Percentiles rank a stretch among this genome's conserved stretches.
Evolutionary conservation across 768 basidiomycete genomes (phyloP).

Genomic region (Suillus occidentalis): DNA sequence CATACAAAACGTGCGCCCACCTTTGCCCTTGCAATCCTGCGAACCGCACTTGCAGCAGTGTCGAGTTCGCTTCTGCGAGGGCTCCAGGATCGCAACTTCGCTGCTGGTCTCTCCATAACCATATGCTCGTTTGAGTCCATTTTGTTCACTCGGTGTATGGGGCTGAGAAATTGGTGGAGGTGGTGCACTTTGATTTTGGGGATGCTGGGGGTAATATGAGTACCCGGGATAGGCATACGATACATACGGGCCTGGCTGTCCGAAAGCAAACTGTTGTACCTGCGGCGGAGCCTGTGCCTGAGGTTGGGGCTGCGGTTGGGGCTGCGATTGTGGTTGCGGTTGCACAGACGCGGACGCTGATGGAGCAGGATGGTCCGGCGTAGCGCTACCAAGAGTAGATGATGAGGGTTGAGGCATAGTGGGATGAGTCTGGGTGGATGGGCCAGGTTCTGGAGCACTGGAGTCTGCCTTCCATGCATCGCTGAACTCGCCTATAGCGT

Average conservation of each 20-base stretch:
- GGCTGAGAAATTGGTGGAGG: slow-evolving; percentile 18
- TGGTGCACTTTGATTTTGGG: slow-evolving; percentile 22
- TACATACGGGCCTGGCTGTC: slow-evolving; percentile 33
- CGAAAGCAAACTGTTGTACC: slow-evolving; percentile 25
- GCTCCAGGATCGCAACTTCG: slow-evolving; percentile 34
- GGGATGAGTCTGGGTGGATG: slow-evolving; percentile 19
- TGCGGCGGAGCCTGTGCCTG: slow-evolving; percentile 27
- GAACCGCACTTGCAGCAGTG: slow-evolving; percentile 85
- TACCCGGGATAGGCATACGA: slow-evolving; percentile 38
- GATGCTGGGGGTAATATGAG: slow-evolving; percentile 31
- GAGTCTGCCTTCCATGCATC: slow-evolving; percentile 66
- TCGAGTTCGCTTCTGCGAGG: slow-evolving; percentile 59
- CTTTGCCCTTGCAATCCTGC: slow-evolving; percentile 82
- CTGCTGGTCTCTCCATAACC: slow-evolving; percentile 26
- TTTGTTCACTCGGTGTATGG: slow-evolving; percentile 28
- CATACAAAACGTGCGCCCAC: slow-evolving; percentile 69
- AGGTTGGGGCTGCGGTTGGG: slow-evolving; percentile 19
- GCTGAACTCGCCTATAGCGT: slow-evolving; percentile 52
- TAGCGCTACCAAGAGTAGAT: slow-evolving; percentile 5
- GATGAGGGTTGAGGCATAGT: slow-evolving; percentile 11
- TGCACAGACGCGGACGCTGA: slow-evolving; percentile 16
- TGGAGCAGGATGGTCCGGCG: slow-evolving; percentile 24
- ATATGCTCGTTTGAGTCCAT: slow-evolving; percentile 28
- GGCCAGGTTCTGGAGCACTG: slow-evolving; percentile 35
- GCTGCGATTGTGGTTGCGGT: slow-evolving; percentile 16